Percentiles rank a stretch among this genome's conserved stretches.
These are phyloP conservation scores for Funneliformis caledonium DNA, from an alignment of 371 early-diverging fungal species.

Conservation along the genomic window DNA sequence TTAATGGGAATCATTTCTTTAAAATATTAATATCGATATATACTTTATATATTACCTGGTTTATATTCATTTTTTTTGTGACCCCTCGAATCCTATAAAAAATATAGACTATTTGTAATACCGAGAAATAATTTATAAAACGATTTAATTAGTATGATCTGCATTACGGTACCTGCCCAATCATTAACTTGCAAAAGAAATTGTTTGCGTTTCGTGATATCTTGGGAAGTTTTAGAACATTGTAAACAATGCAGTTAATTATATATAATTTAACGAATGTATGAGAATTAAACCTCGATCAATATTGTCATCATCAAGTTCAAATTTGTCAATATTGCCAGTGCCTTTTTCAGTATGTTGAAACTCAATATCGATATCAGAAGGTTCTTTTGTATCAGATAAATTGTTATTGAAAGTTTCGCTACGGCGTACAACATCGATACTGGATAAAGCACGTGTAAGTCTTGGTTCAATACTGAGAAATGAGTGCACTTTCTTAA, in stretches of 20 bases:
- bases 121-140: background rate
- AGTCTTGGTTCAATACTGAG: background rate
- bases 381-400: background rate
- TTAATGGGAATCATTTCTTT: too few relatives aligned
- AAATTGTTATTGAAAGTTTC: background rate
- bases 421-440: slow-evolving; percentile 11
- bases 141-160: background rate
- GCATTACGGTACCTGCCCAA: slow-evolving; percentile 26
- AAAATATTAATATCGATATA: too few relatives aligned
- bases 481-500: slow-evolving; percentile 18
- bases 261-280: background rate
- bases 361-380: background rate
- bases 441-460: slow-evolving; percentile 6
- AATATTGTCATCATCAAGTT: background rate
- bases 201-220: slow-evolving; percentile 30
- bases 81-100: too few relatives aligned
- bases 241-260: background rate
- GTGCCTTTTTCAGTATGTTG: background rate
- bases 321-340: background rate
- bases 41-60: too few relatives aligned
- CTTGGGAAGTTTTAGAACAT: background rate
- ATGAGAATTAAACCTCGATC: background rate
- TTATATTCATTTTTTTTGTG: too few relatives aligned
- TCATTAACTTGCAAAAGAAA: slow-evolving; percentile 22
- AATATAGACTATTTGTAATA: background rate